Evolutionary conservation across 2,329 filamentous ascomycete genomes (phyloP).

Genomic region (Xylaria sp.): DNA sequence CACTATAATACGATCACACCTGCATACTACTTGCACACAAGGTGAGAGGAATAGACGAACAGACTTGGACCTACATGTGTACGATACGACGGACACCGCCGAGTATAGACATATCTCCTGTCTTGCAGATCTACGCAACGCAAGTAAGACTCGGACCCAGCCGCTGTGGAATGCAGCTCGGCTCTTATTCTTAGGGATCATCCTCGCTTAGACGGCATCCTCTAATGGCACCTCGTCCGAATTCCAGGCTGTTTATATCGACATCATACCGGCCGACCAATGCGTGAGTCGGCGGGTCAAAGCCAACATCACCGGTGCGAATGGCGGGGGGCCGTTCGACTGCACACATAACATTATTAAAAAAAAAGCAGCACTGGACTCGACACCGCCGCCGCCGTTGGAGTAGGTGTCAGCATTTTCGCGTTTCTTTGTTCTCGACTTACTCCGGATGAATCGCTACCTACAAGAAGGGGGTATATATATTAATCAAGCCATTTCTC

Average conservation of each 20-base stretch:
- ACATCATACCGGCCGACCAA: conserved; percentile 22
- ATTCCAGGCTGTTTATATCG: conserved; percentile 13
- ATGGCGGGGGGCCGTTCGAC: conserved; percentile 23
- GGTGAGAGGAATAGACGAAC: conserved; percentile 23
- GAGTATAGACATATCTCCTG: conserved; percentile 29
- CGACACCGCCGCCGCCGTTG: conserved; percentile 12
- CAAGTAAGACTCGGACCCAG: conserved; percentile 38
- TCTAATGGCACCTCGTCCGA: conserved; percentile 21
- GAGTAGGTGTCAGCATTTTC: conserved; percentile 22
- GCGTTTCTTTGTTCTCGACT: conserved; percentile 12
- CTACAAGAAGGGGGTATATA: not conserved
- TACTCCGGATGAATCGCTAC: conserved; percentile 9
- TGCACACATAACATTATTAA: conserved; percentile 10
- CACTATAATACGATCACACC: conserved; percentile 11
- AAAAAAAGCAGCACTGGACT: not conserved
- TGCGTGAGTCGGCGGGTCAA: conserved; percentile 27
- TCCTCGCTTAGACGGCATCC: conserved; percentile 27
- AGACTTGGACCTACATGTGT: conserved; percentile 16
- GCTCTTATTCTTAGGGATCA: conserved; percentile 24
- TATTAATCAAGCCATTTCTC: not conserved
- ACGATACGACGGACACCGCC: conserved; percentile 19
- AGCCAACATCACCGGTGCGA: conserved; percentile 17
- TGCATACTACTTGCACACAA: conserved; percentile 22
- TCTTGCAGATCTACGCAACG: conserved; percentile 33
- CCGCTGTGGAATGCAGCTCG: conserved; percentile 21